These are phyloP conservation scores for Tulasnella sp. DNA, from an alignment of 768 basidiomycete species.

Conservation along the genomic window DNA sequence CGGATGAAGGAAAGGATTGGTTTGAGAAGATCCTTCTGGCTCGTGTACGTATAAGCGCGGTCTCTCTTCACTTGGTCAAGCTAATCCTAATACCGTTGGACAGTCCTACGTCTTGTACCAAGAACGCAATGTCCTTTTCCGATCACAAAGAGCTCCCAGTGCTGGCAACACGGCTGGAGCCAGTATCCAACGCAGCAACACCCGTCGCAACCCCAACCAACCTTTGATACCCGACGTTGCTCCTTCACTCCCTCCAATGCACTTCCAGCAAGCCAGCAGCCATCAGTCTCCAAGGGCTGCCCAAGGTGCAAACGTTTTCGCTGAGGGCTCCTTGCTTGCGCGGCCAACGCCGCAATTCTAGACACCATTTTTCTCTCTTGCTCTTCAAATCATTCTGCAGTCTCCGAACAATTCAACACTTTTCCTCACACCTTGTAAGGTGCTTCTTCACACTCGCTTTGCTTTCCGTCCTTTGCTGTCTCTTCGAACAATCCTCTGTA, in stretches of 20 bases:
- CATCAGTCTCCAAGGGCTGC: neutral
- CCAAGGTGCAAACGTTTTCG: constrained; percentile 1
- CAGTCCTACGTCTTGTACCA: constrained; percentile 82
- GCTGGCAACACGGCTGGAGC: neutral
- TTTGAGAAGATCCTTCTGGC: constrained; percentile 75
- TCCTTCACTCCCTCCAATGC: constrained; percentile 14
- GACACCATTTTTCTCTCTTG: neutral
- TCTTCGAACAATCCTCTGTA: neutral
- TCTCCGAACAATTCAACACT: neutral
- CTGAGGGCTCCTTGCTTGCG: constrained; percentile 25
- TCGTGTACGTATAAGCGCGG: constrained; percentile 51
- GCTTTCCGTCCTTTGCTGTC: neutral
- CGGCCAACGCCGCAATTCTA: constrained; percentile 13
- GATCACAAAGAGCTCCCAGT: neutral
- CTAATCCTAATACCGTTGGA: constrained; percentile 28
- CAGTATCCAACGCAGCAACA: constrained; percentile 9
- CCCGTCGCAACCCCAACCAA: neutral
- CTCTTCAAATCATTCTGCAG: neutral
- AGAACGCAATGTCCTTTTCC: constrained; percentile 65
- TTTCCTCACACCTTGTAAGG: neutral
- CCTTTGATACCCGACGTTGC: constrained; percentile 19
- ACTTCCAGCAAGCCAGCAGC: neutral
- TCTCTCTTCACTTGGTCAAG: neutral
- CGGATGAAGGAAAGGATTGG: constrained; percentile 71
- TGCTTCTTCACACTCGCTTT: constrained; percentile 1